Evolutionary conservation across 768 basidiomycete genomes (phyloP).

Genomic region (Cystoderma amianthinum): DNA sequence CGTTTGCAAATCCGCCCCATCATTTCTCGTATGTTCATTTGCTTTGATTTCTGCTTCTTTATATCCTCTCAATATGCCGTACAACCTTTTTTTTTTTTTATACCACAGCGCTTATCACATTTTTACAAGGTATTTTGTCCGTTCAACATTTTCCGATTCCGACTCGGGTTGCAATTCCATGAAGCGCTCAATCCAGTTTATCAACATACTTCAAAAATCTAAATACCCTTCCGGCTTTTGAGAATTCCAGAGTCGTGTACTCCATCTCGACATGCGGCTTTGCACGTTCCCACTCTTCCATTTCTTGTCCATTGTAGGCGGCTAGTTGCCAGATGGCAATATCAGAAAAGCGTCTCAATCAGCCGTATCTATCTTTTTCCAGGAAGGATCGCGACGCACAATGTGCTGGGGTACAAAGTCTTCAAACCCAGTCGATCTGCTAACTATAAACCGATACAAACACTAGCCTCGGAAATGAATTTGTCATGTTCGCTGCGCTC

Average conservation of each 20-base stretch:
- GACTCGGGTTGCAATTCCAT: no score
- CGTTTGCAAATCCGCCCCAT: not conserved
- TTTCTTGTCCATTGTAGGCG: slow-evolving; percentile 6
- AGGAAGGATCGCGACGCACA: no score
- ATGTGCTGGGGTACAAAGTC: no score
- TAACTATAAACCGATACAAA: no score
- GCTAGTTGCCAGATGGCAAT: not conserved
- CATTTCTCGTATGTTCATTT: not conserved
- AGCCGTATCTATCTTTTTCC: not conserved
- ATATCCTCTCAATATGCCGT: not conserved
- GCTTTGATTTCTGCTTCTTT: not conserved
- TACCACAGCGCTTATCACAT: not conserved
- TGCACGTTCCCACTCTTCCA: slow-evolving; percentile 11
- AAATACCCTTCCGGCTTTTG: not conserved
- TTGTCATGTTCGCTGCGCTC: no score
- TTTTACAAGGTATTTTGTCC: not conserved
- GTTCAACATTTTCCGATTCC: not conserved
- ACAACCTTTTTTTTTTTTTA: not conserved
- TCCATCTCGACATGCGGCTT: slow-evolving; percentile 15
- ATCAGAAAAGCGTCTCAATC: not conserved
- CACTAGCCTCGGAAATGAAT: no score
- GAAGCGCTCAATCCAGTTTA: not conserved
- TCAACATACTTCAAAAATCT: not conserved
- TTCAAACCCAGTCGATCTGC: no score
- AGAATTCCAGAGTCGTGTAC: not conserved